Evolutionary conservation across 2,329 filamentous ascomycete species (phyloP), one percentile per base, ranked within the genome.

Genomic region (Chaetomium globosum): DNA sequence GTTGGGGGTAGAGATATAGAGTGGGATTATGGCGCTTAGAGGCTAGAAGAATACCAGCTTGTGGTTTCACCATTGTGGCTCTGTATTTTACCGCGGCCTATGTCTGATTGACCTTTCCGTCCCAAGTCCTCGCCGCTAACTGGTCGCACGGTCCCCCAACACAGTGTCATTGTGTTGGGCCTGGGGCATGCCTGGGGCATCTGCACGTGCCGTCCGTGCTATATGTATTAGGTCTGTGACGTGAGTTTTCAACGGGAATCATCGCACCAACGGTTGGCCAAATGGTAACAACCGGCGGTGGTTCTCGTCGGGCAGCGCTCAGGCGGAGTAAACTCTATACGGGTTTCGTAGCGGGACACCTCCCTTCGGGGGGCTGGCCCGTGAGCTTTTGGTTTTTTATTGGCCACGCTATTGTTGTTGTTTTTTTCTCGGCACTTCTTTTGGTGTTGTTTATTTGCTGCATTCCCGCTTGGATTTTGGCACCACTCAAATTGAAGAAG

Each of bases 361-460:
- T 21, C 43, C 7, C 43, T 5, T 48, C 19, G 43, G n/a, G n/a
- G 43, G 43, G 43, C 8, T 48, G 7, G 43, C 4, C n/a, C 19
- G 43, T 48, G 43, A 48, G 43, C 43, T 48, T 48, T 48, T 48
- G 43, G 8, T 48, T n/a, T 48, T 48, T 48, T 48, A 43, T 26
- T 43, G 9, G n/a, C 19, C 16, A 48, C n/a, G 43, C 19, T 9
- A 6, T 21, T 10, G 31, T 10, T 31, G 31, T 10, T 31, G 31
- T 16, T 48, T 48, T 46, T 46, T n/a, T n/a, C 3, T 48, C 19
- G n/a, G 2, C n/a, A 48, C 19, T 21, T 13, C 13, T 48, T 48
- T 16, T 52, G 9, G 31, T 31, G 31, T 31, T 10, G 31, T 31
- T 31, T 31, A 31, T 30, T 3, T 7, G 16, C 49, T 16, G 12